Percentiles rank a stretch among this genome's conserved stretches.
Conservation (phyloP, 805 yeast genomes). For the Schwanniomyces sp. region DNA sequence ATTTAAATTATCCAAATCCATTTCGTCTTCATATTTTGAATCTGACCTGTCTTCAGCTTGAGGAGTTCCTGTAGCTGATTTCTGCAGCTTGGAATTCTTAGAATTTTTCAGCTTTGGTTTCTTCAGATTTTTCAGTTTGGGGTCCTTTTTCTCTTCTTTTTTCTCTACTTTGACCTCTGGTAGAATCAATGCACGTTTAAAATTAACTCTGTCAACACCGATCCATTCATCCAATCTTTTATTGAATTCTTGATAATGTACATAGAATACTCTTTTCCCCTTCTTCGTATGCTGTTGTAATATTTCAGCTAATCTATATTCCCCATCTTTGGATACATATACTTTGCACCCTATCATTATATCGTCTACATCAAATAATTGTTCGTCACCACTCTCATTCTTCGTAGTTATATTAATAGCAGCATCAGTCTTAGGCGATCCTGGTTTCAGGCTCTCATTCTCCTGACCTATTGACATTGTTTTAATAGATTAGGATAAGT, state of each 20-base stretch:
- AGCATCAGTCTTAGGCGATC: slow-evolving; percentile 10
- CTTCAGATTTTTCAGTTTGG: slow-evolving; percentile 25
- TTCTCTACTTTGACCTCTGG: slow-evolving; percentile 61
- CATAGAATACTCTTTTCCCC: slow-evolving; percentile 80
- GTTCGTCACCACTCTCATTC: slow-evolving; percentile 2
- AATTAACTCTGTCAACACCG: slow-evolving; percentile 66
- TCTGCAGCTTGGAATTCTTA: slow-evolving; percentile 15
- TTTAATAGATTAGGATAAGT: not conserved
- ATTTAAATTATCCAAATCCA: slow-evolving; percentile 81
- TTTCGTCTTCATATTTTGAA: slow-evolving; percentile 54
- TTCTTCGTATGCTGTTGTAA: slow-evolving; percentile 73
- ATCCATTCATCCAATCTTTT: slow-evolving; percentile 98
- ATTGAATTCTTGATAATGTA: slow-evolving; percentile 92
- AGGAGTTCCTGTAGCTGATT: slow-evolving; percentile 22
- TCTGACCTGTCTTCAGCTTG: slow-evolving; percentile 29
- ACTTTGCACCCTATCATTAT: slow-evolving; percentile 78
- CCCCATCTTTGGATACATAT: slow-evolving; percentile 78
- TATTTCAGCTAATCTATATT: slow-evolving; percentile 79
- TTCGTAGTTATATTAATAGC: slow-evolving; percentile 11
- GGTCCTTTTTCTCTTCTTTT: slow-evolving; percentile 43
- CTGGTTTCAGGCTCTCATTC: not conserved
- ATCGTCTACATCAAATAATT: slow-evolving; percentile 41
- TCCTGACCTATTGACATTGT: slow-evolving; percentile 11
- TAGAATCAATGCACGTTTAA: slow-evolving; percentile 63
- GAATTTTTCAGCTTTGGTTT: slow-evolving; percentile 20